Base-by-base conservation (phyloP, 139 green algal species). In the Auxenochlorella pyrenoidosa region DNA sequence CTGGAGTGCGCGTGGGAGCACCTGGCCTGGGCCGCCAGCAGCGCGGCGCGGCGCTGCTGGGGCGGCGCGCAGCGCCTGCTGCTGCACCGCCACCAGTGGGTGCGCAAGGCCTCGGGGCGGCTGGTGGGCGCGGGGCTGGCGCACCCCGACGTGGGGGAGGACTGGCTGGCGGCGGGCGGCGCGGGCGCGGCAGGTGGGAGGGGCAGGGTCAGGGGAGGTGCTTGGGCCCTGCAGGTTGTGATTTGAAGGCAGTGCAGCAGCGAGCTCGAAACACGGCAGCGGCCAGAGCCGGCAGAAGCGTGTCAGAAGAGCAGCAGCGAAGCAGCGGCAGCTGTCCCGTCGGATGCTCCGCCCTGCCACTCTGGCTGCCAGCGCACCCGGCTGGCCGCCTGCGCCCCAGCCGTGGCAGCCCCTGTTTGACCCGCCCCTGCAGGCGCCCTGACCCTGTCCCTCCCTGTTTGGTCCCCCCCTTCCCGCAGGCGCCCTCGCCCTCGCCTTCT, bases 41-140 rank as follows among this genome's bases (percentile, higher is more conserved):
- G 34, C 13, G 47, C 87, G 21, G 66, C 59, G 34, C 44, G 63
- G 63, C 59, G 79, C 51, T 79, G 59, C 87, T 90, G 87, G 78
- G 44, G 44, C 30, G 66, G 68, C n/a, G 63, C 87, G 8, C 66
- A 51, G 60, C 47, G 66, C 83, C 63, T 83, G 87, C 83, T 87
- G 83, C 85, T 94, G 83, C 91, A 95, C 79, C 88, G 84, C 0
- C 97, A 99, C 90, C 34, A 93, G 71, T 99, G 97, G 97, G 95
- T 99, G 77, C 94, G 95, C 40, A 96, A 95, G 84, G 95, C 93
- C 26, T 91, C 93, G 19, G 90, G 83, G 30, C 91, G 96, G 47
- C 89, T 98, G 79, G 47, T 98, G 41, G 95, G 94, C 12, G 32
- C 86, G 19, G 92, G 58, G 1, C 88, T 99, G 24, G 91, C 41